Evolutionary conservation across 805 yeast genomes (phyloP), one percentile per base, ranked within the genome.

Genomic region (Aciculoconidium aculeatum): DNA sequence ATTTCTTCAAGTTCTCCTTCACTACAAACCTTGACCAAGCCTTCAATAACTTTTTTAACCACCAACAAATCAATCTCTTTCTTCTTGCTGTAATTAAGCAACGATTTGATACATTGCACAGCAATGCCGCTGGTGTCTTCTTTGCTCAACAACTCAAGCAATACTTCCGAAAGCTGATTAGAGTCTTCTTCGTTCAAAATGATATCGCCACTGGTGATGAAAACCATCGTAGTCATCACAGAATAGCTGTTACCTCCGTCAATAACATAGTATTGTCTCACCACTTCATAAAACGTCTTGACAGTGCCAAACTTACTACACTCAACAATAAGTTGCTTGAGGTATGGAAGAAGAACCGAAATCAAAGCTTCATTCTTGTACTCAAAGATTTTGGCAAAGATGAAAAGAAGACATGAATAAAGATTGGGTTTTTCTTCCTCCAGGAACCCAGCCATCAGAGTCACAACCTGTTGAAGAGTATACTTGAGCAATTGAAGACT

Each of bases 391-490:
- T 67, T 63, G 5, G 80, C 72, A 34, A 81, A 70, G 5, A 80
- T 67, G 42, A 69, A 78, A 14, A 88, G 53, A 21, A 82, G 44
- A 43, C 94, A 79, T 0, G 88, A 70, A 46, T 74, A 75, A 16
- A 90, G 56, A 49, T 90, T 97, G 8, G 63, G 53, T 40, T 74
- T 74, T 25, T 85, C 80, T 11, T 80, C 65, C 15, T 65, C 73
- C 0, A 94, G 90, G 42, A 88, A 77, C 18, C 59, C 60, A 10
- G 65, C 65, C 13, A 77, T 66, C 77, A 83, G 80, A 6, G 62
- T 72, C n/a, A 77, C 72, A 13, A 83, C 58, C 2, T 70, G 63
- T 10, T 55, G 59, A 33, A 72, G 72, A 5, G 70, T 61, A 32
- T 63, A 70, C 46, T 65, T 75, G 36, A 75, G 54, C 19, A 74